These are phyloP conservation scores for Isoetes taiwanensis DNA, from an alignment of 75 land plant genomes.

Conservation along the genomic window DNA sequence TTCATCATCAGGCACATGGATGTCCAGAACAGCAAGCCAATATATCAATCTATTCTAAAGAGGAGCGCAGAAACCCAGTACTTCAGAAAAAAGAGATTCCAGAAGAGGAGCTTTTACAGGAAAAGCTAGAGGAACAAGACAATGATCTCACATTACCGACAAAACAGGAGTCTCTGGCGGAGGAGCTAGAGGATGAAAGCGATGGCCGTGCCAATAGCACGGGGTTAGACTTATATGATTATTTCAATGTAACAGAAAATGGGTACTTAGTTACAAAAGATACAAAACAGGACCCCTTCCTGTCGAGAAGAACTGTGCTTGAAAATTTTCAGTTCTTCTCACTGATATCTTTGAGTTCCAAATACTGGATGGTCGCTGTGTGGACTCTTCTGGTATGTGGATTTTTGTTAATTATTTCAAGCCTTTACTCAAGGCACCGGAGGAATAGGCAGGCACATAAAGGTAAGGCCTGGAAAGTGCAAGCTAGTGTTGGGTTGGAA, in stretches of 20 bases:
- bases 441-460: too few relatives aligned
- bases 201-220: background rate
- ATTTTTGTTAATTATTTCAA: constrained; percentile 14
- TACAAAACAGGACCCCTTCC: background rate
- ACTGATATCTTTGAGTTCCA: constrained; percentile 11
- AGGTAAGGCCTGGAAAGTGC: too few relatives aligned
- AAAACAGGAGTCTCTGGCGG: background rate
- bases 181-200: background rate
- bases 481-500: too few relatives aligned
- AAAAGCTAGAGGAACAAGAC: background rate
- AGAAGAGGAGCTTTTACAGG: background rate
- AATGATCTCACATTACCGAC: background rate
- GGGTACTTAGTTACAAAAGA: background rate
- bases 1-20: constrained; percentile 54
- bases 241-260: background rate
- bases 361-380: constrained; percentile 22
- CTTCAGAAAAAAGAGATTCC: background rate
- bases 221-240: background rate
- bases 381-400: constrained; percentile 19
- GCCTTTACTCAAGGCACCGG: constrained; percentile 16
- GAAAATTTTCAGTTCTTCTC: background rate
- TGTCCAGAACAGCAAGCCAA: constrained; percentile 21
- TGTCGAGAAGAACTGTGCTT: background rate
- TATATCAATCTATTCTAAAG: background rate
- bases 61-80: background rate